Conservation (phyloP, 1,284 basidiomycete genomes). For the Stereum hirsutum region DNA sequence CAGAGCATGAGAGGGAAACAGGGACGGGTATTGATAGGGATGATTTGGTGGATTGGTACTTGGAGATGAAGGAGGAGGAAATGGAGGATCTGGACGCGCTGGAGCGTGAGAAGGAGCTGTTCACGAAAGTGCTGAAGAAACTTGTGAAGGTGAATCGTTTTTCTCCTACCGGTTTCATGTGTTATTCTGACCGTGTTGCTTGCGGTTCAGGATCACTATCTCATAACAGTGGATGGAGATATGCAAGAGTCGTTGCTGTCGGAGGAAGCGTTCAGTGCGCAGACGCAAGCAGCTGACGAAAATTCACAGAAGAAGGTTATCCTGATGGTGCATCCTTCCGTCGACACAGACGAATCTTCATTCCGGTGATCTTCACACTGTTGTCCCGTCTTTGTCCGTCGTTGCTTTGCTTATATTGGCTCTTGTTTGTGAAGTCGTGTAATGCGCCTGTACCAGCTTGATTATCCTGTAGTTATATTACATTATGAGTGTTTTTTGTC, state of each 20-base stretch:
- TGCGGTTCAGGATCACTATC: conserved; percentile 65
- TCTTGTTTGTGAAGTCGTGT: too few relatives aligned
- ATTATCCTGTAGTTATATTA: too few relatives aligned
- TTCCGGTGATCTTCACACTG: too few relatives aligned
- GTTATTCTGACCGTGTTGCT: conserved; percentile 2
- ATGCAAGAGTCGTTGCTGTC: conserved; percentile 71
- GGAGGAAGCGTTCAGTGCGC: conserved; percentile 43
- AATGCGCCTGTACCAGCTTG: too few relatives aligned
- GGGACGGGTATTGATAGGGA: conserved; percentile 79
- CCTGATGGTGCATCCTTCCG: conserved; percentile 77
- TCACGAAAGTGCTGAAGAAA: conserved; percentile 84
- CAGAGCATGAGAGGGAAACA: conserved; percentile 69
- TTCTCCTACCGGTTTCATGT: background rate
- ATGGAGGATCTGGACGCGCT: conserved; percentile 82
- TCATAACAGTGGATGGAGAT: conserved; percentile 78
- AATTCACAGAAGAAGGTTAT: conserved; percentile 60
- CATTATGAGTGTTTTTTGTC: too few relatives aligned
- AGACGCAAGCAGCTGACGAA: too few relatives aligned
- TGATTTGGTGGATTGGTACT: conserved; percentile 94
- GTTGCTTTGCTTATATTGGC: too few relatives aligned
- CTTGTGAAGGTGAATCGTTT: conserved; percentile 73
- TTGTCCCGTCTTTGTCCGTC: too few relatives aligned
- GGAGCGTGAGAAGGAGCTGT: conserved; percentile 87
- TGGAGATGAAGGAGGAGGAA: conserved; percentile 83
- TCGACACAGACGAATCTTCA: conserved; percentile 34